Conservation (phyloP, 345 rosid genomes). For the Camelina sativa region DNA sequence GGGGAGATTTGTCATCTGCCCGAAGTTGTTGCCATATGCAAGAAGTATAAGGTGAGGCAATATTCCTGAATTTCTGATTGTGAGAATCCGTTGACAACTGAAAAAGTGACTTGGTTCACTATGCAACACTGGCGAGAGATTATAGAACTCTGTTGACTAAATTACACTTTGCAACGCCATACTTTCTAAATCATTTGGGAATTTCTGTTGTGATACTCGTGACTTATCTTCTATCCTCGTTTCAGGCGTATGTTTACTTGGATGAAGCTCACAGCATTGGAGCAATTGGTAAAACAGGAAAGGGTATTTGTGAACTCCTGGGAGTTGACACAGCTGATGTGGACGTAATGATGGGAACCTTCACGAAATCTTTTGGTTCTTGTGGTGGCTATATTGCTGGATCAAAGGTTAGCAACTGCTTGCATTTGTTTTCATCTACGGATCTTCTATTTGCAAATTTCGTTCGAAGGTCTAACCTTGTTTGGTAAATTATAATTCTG, state of each 20-base stretch:
- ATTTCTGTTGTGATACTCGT: not conserved
- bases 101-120: slow-evolving; percentile 5
- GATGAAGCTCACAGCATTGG: slow-evolving; percentile 99
- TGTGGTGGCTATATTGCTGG: slow-evolving; percentile 98
- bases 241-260: slow-evolving; percentile 79
- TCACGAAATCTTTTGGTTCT: slow-evolving; percentile 94
- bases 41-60: slow-evolving; percentile 73
- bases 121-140: not conserved
- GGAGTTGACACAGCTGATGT: slow-evolving; percentile 93
- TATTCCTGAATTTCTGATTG: not conserved
- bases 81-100: not conserved
- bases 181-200: not conserved
- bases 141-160: slow-evolving; percentile 1
- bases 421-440: not conserved
- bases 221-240: slow-evolving; percentile 6
- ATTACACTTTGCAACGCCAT: not conserved
- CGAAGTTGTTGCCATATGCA: slow-evolving; percentile 84
- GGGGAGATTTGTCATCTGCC: slow-evolving; percentile 93
- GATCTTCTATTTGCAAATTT: not conserved
- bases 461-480: not conserved
- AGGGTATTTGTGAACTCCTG: slow-evolving; percentile 92
- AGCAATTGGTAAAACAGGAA: slow-evolving; percentile 89
- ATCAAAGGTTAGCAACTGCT: slow-evolving; percentile 63
- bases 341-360: slow-evolving; percentile 99
- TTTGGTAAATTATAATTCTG: not conserved